Percentiles rank a stretch among this genome's conserved stretches.
phyloP scores from a whole-genome alignment of 192 early-diverging fungal species.

The Backusella mclennaniae region DNA sequence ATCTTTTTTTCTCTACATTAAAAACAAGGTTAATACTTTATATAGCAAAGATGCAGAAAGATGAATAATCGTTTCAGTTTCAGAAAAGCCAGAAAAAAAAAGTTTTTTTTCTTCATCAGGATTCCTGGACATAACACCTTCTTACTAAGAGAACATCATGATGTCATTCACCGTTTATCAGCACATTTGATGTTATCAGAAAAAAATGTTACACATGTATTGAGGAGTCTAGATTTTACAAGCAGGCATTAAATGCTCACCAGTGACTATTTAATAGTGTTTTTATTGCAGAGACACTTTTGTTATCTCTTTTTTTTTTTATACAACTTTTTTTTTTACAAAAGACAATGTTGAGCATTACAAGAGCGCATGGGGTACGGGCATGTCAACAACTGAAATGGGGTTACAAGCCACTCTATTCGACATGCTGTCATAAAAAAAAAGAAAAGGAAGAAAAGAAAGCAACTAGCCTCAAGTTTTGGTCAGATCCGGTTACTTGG shows the following conservation, averaged over 20 bases:
- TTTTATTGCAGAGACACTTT: neutral
- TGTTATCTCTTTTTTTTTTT: neutral
- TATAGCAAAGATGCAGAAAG: too few relatives aligned
- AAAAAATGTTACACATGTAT: neutral
- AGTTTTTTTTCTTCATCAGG: too few relatives aligned
- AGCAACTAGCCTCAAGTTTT: slow-evolving; percentile 23
- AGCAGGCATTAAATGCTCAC: neutral
- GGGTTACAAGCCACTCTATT: neutral
- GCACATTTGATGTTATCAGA: neutral
- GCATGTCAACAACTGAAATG: neutral
- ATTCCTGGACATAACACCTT: too few relatives aligned
- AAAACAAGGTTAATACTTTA: too few relatives aligned
- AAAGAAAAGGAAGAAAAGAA: neutral
- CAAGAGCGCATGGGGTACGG: neutral
- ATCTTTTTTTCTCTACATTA: too few relatives aligned
- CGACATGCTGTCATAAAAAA: neutral
- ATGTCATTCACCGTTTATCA: too few relatives aligned
- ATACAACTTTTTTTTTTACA: neutral
- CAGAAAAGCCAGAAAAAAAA: too few relatives aligned
- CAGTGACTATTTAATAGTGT: neutral
- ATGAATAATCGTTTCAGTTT: too few relatives aligned
- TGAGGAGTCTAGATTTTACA: neutral
- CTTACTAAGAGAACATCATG: too few relatives aligned
- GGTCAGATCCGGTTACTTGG: slow-evolving; percentile 42
- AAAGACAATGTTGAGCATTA: neutral